A percentile compares a stretch with the other conserved stretches of the same genome.
phyloP scores from a whole-genome alignment of 805 yeast species.

The Kodamaea hsintzibuensis region DNA sequence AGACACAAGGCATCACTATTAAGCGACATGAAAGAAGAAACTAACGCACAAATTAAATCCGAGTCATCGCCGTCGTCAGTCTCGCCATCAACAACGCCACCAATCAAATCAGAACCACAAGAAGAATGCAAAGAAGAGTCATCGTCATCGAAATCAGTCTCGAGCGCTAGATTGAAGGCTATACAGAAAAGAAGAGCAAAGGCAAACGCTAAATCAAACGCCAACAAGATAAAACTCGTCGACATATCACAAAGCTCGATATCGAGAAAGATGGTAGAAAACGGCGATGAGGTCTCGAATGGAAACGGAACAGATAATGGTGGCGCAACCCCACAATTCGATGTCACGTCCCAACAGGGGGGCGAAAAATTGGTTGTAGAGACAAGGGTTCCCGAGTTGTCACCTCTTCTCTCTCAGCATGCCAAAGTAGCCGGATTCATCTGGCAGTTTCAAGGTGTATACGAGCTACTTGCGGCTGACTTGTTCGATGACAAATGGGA shows the following conservation, averaged over 20 bases:
- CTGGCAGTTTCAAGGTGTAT: constrained; percentile 95
- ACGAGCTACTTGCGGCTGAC: constrained; percentile 76
- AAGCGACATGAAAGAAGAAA: constrained; percentile 16
- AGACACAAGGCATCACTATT: constrained; percentile 49
- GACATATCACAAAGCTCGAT: constrained; percentile 74
- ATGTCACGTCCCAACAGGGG: constrained; percentile 76
- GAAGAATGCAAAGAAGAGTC: constrained; percentile 2
- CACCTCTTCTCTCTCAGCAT: constrained; percentile 70
- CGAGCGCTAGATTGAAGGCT: constrained; percentile 83
- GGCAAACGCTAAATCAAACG: constrained; percentile 56
- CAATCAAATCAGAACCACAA: constrained; percentile 14
- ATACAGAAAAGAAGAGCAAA: constrained; percentile 92
- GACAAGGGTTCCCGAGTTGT: constrained; percentile 61
- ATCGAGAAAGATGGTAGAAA: constrained; percentile 52
- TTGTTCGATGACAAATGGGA: constrained; percentile 90
- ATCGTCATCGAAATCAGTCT: constrained; percentile 23
- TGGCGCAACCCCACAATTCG: constrained; percentile 40
- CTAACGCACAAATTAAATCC: constrained; percentile 9
- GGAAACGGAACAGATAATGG: constrained; percentile 11
- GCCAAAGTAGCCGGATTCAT: constrained; percentile 70
- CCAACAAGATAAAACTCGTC: constrained; percentile 49
- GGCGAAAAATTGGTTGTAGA: constrained; percentile 84
- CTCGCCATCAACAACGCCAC: constrained; percentile 18
- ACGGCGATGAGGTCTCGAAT: constrained; percentile 28
- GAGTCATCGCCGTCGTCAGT: constrained; percentile 18